Base-by-base conservation (phyloP, 768 basidiomycete species). In the Tulasnella sp. region DNA sequence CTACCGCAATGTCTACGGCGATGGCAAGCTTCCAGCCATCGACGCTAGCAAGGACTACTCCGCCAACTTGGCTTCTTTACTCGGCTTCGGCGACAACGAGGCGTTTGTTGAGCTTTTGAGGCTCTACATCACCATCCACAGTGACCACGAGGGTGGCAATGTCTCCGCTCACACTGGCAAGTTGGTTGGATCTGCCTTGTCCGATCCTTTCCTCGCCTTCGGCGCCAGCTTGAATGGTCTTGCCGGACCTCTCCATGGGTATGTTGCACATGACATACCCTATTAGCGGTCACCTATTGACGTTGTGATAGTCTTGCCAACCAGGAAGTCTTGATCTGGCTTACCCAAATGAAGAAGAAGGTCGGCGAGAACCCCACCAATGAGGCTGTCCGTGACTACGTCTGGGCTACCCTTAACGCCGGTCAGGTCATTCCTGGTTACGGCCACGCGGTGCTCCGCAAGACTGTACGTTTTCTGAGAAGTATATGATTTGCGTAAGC, bases 101-200 rank as follows among this genome's bases (percentile, higher is more conserved):
- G 82, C 78, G 23, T 96, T 98, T 62, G 88, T 96, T 57, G 94
- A 98, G 73, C 79, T 97, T 55, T 80, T 98, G 71, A 80, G 94
- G 61, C 79, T 98, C 48, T 98, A 97, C 76, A 81, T 97, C 71
- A 94, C 92, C 63, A 93, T 98, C 67, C 94, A 98, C 79, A 84
- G 85, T 68, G 94, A 98, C 68, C 94, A 98, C 72, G 94, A 98
- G 72, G 94, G 94, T 69, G 94, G 94, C 42, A 98, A 98, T 64
- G 94, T 98, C 61, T 97, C 94, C 50, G 91, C 90, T 1, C 90
- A 93, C 75, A 86, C 90, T 19, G 87, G 87, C 58, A 89, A 93
- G 71, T 77, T 92, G 19, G 91, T 93, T 62, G 90, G 89, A 55
- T 92, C 91, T 54, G 93, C 94, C 51, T 84, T 98, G 58, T 93